Evolutionary conservation across 257 asterid genomes (phyloP).

Genomic region (Rauvolfia tetraphylla): DNA sequence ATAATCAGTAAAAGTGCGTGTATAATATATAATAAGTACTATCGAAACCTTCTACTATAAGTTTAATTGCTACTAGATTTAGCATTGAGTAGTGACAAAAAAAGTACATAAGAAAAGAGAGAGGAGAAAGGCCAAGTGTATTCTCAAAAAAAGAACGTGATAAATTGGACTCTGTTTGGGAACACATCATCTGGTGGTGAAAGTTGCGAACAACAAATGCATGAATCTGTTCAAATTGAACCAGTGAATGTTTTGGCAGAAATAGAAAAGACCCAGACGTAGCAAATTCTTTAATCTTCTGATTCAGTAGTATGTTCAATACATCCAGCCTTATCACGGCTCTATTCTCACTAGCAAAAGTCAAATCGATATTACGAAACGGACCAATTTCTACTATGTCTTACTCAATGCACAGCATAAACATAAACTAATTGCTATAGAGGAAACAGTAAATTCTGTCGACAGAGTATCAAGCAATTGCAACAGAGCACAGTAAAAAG

Average conservation of each 20-base stretch:
- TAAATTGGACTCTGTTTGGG: no score
- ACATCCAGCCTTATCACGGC: not conserved
- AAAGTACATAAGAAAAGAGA: no score
- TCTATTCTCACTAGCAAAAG: not conserved
- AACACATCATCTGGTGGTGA: no score
- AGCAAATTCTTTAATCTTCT: not conserved
- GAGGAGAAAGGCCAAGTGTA: no score
- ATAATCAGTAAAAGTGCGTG: no score
- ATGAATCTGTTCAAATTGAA: no score
- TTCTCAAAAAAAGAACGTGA: no score
- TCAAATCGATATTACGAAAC: not conserved
- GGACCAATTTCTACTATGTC: not conserved
- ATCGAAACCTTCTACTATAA: no score
- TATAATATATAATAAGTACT: no score
- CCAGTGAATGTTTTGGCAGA: not conserved
- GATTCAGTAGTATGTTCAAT: not conserved
- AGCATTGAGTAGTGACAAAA: no score
- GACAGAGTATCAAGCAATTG: not conserved
- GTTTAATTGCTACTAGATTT: no score
- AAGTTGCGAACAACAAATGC: no score
- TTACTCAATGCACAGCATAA: not conserved
- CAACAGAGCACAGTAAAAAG: conserved; percentile 11
- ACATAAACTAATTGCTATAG: not conserved
- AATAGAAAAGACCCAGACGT: not conserved
- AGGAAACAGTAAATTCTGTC: not conserved